Evolutionary conservation across 1,284 basidiomycete genomes (phyloP).

Genomic region (Cryptococcus depauperatus): DNA sequence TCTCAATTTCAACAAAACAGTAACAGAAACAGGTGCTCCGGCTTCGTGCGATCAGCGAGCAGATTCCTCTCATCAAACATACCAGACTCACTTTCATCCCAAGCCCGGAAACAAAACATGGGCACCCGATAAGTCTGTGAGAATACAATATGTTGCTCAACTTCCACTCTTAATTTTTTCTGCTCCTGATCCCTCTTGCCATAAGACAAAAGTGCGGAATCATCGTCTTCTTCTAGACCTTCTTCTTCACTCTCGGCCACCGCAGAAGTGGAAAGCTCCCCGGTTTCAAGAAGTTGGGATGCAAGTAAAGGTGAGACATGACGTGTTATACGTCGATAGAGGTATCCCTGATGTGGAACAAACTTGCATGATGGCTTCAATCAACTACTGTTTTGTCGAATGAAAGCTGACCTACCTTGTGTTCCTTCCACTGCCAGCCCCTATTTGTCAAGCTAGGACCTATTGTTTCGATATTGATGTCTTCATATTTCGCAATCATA

Average conservation of each 20-base stretch:
- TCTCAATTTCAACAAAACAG: conserved; percentile 3
- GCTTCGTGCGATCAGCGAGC: conserved; percentile 9
- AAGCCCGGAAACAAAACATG: conserved; percentile 27
- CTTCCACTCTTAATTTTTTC: conserved; percentile 5
- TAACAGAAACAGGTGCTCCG: conserved; percentile 20
- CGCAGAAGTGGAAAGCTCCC: background rate
- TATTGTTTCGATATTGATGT: background rate
- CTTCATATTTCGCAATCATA: conserved; percentile 6
- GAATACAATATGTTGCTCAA: conserved; percentile 23
- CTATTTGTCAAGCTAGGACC: conserved; percentile 20
- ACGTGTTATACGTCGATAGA: conserved; percentile 13
- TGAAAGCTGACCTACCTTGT: conserved; percentile 10
- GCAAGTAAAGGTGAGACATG: background rate
- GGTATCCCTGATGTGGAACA: conserved; percentile 20
- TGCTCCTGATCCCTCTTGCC: too few relatives aligned
- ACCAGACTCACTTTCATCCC: conserved; percentile 28
- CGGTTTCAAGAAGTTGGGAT: background rate
- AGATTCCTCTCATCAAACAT: background rate
- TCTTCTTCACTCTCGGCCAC: conserved; percentile 1
- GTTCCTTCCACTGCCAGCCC: conserved; percentile 25
- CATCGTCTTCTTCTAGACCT: conserved; percentile 4
- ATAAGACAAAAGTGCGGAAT: conserved; percentile 2
- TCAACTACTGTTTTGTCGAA: background rate
- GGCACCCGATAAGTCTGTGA: conserved; percentile 27
- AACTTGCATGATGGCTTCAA: conserved; percentile 1